Evolutionary conservation across 257 asterid genomes (phyloP), one percentile per base, ranked within the genome.

Genomic region (Primulina eburnea): DNA sequence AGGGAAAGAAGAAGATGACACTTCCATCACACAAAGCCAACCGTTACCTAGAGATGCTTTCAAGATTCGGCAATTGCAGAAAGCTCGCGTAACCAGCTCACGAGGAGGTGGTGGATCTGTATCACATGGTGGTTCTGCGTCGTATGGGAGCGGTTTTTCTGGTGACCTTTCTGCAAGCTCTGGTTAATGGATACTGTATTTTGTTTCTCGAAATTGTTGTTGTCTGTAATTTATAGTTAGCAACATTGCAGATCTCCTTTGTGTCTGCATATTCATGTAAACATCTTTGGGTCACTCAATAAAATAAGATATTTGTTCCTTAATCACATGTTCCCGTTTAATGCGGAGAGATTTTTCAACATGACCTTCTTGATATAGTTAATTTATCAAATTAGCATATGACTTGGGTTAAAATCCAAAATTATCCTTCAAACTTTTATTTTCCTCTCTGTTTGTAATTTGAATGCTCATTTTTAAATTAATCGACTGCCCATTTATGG

Each of bases 141-240:
- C 99, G 0, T 90, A 87, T 64, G 99, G 99, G 63, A 94, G 99
- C 78, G 99, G 92, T 1, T 82, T 94, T 69, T 94, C 97, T 0
- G 99, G 96, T 16, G 96, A 90, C 71, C 71, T 86, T 70, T 93
- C 99, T 16, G 99, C 86, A 64, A 89, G 92, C 82, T 87, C 97
- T 2, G 78, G 86, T 38, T 89, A 77, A 81, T 75, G 68, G 68
- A n/a, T 32, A 4, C 3, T 16, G 57, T 14, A 17, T 4, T 50
- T 17, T 16, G 57, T 5, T 50, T 50, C 14, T 4, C 6, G n/a
- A 50, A 14, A 4, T 50, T 16, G n/a, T 43, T 43, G 56, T 50
- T 16, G 8, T 50, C 57, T 50, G 55, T 43, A 43, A 12, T 43
- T 14, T 43, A 11, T 43, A 43, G 55, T 43, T 16, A 4, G 21